Evolutionary conservation across 495 filamentous ascomycete genomes (phyloP), one percentile per base, ranked within the genome.

Genomic region (Podospora pseudocomata): DNA sequence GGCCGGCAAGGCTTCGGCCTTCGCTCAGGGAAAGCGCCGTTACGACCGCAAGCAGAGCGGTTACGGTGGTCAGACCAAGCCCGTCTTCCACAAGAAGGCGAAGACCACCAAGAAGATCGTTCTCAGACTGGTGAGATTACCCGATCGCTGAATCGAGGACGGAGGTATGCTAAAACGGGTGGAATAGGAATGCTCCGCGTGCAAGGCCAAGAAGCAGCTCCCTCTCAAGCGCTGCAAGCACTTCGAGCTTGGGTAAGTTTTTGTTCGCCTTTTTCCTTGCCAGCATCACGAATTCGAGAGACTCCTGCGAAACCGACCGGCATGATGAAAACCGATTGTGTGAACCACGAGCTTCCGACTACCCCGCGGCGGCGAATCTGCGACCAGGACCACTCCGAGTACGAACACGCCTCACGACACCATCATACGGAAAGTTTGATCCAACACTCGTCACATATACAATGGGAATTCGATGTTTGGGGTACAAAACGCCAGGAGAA

Each of bases 31-130:
- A 88, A 99, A 98, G 90, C 92, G 95, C 83, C 94, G 95, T 90
- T 99, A 99, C 87, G 95, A 98, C 86, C 90, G 96, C 80, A 99
- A 99, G 87, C 96, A 99, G 87, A 92, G 90, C 78, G 92, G 95
- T 88, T 99, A 97, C 85, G 95, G 96, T 90, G 95, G 95, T 90
- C 95, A 99, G 86, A 99, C 95, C 72, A 99, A 99, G 86, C 93
- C 93, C 73, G 92, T 97, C 76, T 97, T 99, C 90, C 94, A 97
- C 91, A 98, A 98, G 90, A 97, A 97, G 88, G 96, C 96, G 71
- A 99, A 99, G 90, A 98, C 96, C 72, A 99, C 96, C 77, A 99
- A 98, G 90, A 99, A 99, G 91, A 89, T 99, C 74, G 96, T 99
- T 80, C 85, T 99, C 76, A 87, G 96, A 83, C 85, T 99, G 78